Evolutionary conservation across 2,329 filamentous ascomycete species (phyloP).

Genomic region (Hypomyces perniciosus): DNA sequence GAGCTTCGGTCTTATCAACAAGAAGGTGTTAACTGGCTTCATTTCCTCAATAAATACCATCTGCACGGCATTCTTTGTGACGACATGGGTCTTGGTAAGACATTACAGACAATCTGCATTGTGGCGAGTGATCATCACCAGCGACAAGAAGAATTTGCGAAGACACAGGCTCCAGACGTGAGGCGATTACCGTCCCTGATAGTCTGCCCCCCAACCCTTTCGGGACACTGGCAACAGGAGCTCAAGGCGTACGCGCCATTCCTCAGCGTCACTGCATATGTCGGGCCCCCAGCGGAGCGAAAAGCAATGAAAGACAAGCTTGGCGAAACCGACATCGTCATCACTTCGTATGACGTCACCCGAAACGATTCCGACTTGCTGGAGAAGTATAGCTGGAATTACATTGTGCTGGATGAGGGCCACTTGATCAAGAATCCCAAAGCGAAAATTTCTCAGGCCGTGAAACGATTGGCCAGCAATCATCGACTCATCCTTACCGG

Average conservation of each 20-base stretch:
- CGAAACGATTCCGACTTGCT: slow-evolving; percentile 90
- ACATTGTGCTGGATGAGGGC: slow-evolving; percentile 93
- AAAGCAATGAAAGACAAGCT: slow-evolving; percentile 64
- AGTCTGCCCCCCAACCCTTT: slow-evolving; percentile 90
- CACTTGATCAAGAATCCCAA: slow-evolving; percentile 99
- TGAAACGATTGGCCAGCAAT: slow-evolving; percentile 85
- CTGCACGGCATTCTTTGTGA: slow-evolving; percentile 97
- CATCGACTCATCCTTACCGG: slow-evolving; percentile 94
- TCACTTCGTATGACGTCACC: slow-evolving; percentile 97
- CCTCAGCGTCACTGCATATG: slow-evolving; percentile 81
- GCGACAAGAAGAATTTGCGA: slow-evolving; percentile 82
- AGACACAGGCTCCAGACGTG: slow-evolving; percentile 71
- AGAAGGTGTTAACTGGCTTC: slow-evolving; percentile 97
- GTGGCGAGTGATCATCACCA: slow-evolving; percentile 96
- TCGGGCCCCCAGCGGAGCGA: slow-evolving; percentile 80
- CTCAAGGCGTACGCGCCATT: slow-evolving; percentile 95
- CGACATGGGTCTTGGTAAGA: slow-evolving; percentile 98
- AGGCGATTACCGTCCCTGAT: slow-evolving; percentile 84
- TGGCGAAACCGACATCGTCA: slow-evolving; percentile 78
- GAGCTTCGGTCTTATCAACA: slow-evolving; percentile 96
- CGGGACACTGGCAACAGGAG: slow-evolving; percentile 98
- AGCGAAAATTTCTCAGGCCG: slow-evolving; percentile 88
- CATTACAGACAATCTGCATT: slow-evolving; percentile 93
- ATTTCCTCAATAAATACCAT: slow-evolving; percentile 97
- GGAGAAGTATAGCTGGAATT: slow-evolving; percentile 85